A percentile compares a stretch with the other conserved stretches of the same genome.
These are phyloP conservation scores for Rhytidiadelphus loreus DNA, from an alignment of 225 moss, liverwort and hornwort genomes.

Conservation along the genomic window DNA sequence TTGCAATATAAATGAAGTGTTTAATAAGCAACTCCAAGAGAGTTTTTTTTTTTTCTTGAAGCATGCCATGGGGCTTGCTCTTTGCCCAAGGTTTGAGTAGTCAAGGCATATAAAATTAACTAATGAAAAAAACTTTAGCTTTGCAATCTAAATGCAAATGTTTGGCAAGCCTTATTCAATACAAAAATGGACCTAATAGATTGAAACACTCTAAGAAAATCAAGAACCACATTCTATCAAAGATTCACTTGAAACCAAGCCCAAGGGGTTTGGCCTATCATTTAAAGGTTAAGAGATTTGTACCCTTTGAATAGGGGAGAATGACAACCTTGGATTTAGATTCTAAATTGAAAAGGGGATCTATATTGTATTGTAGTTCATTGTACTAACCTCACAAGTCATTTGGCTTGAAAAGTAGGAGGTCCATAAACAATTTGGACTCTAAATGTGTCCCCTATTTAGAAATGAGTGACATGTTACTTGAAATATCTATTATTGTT, in stretches of 20 bases:
- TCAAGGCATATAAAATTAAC: too few relatives aligned
- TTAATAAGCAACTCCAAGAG: not conserved
- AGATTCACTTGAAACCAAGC: not conserved
- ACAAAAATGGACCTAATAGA: not conserved
- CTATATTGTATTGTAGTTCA: accelerated
- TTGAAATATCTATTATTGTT: not conserved
- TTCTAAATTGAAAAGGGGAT: not conserved
- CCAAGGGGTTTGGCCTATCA: accelerated
- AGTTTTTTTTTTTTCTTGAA: not conserved
- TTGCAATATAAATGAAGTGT: not conserved
- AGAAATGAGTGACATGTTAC: not conserved
- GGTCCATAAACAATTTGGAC: not conserved
- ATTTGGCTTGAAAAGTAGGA: not conserved
- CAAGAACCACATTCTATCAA: not conserved
- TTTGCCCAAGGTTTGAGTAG: not conserved
- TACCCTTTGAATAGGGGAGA: accelerated
- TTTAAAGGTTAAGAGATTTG: not conserved
- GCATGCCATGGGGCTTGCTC: not conserved
- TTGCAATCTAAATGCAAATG: not conserved
- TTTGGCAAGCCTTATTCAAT: not conserved
- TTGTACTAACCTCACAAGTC: not conserved
- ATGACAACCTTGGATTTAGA: not conserved
- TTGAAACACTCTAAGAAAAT: not conserved
- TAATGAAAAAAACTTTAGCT: not conserved
- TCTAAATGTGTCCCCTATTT: not conserved